These are phyloP conservation scores for Cryphonectria naterciae DNA, from an alignment of 2,329 filamentous ascomycete genomes.

Conservation along the genomic window DNA sequence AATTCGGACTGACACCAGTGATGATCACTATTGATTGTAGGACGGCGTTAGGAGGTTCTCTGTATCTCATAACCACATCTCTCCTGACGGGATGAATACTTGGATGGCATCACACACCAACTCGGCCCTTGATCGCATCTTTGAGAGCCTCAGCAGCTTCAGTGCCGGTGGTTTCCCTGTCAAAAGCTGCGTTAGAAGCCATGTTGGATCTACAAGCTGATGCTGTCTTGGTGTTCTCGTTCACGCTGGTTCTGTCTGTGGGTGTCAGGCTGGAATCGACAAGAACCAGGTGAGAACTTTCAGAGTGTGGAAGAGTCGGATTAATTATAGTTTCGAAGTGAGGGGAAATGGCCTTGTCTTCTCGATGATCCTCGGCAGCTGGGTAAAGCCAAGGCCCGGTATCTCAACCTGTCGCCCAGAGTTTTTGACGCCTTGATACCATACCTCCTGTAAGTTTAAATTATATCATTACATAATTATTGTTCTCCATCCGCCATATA, in stretches of 20 bases:
- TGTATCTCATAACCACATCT: neutral
- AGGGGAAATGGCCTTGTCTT: neutral
- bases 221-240: neutral
- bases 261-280: neutral
- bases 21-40: constrained; percentile 44
- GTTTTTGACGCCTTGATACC: neutral
- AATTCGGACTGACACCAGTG: constrained; percentile 47
- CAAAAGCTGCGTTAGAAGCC: constrained; percentile 43
- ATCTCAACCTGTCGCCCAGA: neutral
- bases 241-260: neutral
- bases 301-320: neutral
- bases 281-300: neutral
- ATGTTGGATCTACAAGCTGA: constrained; percentile 27
- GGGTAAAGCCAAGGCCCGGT: neutral
- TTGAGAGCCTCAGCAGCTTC: constrained; percentile 39
- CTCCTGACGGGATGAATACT: neutral
- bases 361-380: constrained; percentile 2
- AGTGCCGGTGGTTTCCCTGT: constrained; percentile 40
- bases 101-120: constrained; percentile 28
- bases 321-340: neutral
- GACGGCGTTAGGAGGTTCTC: neutral
- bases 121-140: constrained; percentile 37
- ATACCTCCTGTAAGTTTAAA: neutral
- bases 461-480: neutral
- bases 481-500: neutral